phyloP scores from a whole-genome alignment of 2,329 filamentous ascomycete species.

The Verticillium longisporum region DNA sequence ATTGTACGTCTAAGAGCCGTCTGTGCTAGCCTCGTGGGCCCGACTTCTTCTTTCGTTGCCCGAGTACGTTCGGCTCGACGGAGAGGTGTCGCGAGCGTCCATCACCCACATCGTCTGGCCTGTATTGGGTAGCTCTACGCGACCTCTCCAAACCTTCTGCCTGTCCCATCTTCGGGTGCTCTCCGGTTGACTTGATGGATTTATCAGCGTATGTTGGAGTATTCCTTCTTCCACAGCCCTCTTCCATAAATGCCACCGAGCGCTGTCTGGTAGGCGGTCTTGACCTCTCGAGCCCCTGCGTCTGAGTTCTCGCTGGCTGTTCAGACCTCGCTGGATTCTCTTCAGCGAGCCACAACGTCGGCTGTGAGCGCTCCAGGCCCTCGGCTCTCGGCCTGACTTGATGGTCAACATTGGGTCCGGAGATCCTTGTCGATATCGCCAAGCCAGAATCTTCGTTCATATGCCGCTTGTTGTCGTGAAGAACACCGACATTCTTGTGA shows the following conservation, averaged over 20 bases:
- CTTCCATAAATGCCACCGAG: background rate
- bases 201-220: background rate
- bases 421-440: background rate
- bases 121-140: background rate
- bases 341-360: background rate
- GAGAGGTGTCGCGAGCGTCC: background rate
- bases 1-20: background rate
- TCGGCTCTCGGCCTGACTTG: background rate
- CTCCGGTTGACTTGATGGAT: no score
- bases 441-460: background rate
- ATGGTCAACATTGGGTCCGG: background rate
- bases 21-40: background rate
- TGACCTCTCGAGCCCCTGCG: background rate
- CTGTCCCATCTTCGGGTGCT: no score
- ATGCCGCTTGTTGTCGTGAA: background rate
- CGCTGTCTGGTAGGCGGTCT: background rate
- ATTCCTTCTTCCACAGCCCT: background rate
- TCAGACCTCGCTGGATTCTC: background rate
- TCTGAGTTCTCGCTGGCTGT: background rate
- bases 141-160: background rate
- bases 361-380: background rate
- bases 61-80: background rate
- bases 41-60: background rate
- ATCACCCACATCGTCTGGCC: background rate
- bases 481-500: background rate